Evolutionary conservation across 192 early-diverging fungal species (phyloP).

Genomic region (Diversispora eburnea): DNA sequence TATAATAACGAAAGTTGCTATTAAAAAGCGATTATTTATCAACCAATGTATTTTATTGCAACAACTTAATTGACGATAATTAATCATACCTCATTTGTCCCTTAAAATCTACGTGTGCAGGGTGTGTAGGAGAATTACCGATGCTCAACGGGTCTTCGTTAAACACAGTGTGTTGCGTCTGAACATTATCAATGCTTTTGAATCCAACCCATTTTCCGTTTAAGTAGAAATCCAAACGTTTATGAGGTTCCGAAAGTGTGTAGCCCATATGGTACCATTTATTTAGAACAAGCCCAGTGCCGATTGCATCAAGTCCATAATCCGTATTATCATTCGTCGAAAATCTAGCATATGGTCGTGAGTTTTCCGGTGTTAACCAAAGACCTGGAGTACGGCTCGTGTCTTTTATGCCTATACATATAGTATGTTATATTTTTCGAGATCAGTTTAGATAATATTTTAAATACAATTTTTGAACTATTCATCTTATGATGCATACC

Average conservation of each 20-base stretch:
- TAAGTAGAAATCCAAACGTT: background rate
- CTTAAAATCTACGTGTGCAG: no score
- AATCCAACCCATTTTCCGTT: conserved; percentile 1
- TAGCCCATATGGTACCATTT: conserved; percentile 18
- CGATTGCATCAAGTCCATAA: background rate
- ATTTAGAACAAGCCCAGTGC: background rate
- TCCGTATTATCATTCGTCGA: background rate
- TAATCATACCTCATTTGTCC: no score
- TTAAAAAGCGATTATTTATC: no score
- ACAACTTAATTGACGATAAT: no score
- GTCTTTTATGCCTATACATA: background rate
- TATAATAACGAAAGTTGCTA: no score
- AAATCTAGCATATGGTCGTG: background rate
- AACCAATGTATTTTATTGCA: no score
- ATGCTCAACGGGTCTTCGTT: no score
- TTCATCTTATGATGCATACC: background rate
- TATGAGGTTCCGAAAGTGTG: conserved; percentile 2
- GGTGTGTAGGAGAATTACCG: no score
- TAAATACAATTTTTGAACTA: background rate
- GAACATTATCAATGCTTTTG: no score
- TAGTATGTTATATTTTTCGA: background rate
- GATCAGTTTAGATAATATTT: background rate
- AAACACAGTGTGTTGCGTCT: no score
- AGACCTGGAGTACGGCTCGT: background rate
- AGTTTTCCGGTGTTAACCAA: background rate